Evolutionary conservation across 2,329 filamentous ascomycete species (phyloP).

Genomic region (Kalaharituber pfeilii): DNA sequence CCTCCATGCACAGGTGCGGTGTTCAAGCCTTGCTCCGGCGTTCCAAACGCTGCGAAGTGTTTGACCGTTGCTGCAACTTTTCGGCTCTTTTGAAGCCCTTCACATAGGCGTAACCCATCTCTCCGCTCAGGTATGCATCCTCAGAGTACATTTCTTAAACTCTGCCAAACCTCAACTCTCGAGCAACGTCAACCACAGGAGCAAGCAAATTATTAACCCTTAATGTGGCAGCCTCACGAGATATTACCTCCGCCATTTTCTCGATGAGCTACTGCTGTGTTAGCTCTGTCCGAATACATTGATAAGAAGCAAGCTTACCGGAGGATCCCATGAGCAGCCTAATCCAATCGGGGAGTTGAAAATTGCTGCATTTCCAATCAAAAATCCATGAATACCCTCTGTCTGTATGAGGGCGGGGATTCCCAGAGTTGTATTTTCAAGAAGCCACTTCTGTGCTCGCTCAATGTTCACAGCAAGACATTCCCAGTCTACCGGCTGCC

Average conservation of each 20-base stretch:
- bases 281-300: constrained; percentile 5
- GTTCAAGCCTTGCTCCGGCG: constrained; percentile 56
- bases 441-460: constrained; percentile 49
- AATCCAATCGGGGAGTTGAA: constrained; percentile 63
- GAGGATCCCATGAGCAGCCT: constrained; percentile 52
- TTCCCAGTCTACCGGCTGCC: constrained; percentile 46
- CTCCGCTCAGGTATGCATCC: constrained; percentile 49
- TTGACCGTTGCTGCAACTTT: constrained; percentile 57
- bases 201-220: constrained; percentile 59
- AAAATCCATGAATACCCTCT: constrained; percentile 55
- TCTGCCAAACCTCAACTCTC: constrained; percentile 52
- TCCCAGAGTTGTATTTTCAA: constrained; percentile 47
- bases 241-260: constrained; percentile 50
- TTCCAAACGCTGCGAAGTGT: constrained; percentile 53
- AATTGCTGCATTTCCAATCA: constrained; percentile 56
- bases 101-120: constrained; percentile 45
- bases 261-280: constrained; percentile 33
- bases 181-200: constrained; percentile 51
- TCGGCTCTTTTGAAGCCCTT: constrained; percentile 43
- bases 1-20: constrained; percentile 42
- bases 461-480: constrained; percentile 46
- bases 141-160: constrained; percentile 60
- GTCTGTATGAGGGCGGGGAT: constrained; percentile 59
- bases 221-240: constrained; percentile 45
- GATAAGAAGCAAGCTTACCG: constrained; percentile 21